Percentiles rank a stretch among this genome's conserved stretches.
phyloP scores from a whole-genome alignment of 345 rosid species.

The Garcia nutans region DNA sequence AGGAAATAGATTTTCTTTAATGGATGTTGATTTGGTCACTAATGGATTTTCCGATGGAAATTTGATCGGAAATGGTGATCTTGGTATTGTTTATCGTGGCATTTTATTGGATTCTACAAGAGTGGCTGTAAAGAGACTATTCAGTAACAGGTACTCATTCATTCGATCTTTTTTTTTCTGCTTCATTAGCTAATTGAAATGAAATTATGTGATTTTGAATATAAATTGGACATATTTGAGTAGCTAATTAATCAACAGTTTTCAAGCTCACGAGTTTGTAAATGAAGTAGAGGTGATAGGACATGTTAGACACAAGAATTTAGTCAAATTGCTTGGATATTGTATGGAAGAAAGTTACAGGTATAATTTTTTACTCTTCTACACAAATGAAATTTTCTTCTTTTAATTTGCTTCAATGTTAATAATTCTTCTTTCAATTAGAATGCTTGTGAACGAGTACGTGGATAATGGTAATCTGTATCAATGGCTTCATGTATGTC shows the following conservation, averaged over 20 bases:
- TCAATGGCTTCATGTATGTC: constrained; percentile 70
- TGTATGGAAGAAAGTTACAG: constrained; percentile 58
- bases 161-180: not conserved
- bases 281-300: constrained; percentile 50
- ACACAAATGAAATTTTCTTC: not conserved
- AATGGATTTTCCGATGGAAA: constrained; percentile 52
- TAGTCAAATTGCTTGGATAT: constrained; percentile 62
- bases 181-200: not conserved
- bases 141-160: constrained; percentile 39
- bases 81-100: constrained; percentile 50
- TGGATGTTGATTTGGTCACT: constrained; percentile 51
- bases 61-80: constrained; percentile 51
- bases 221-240: not conserved
- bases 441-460: constrained; percentile 69
- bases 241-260: constrained; percentile 24
- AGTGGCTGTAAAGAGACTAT: constrained; percentile 58
- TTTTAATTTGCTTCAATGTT: not conserved
- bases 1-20: constrained; percentile 33
- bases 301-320: constrained; percentile 60
- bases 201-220: not conserved
- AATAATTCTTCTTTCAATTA: constrained; percentile 19
- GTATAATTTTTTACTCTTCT: constrained; percentile 26
- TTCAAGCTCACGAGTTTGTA: constrained; percentile 43
- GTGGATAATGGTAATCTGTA: constrained; percentile 68
- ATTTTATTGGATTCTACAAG: constrained; percentile 41